Percentiles rank a stretch among this genome's conserved stretches.
Evolutionary conservation across 2,329 filamentous ascomycete species (phyloP).

Genomic region (Phialocephala subalpina): DNA sequence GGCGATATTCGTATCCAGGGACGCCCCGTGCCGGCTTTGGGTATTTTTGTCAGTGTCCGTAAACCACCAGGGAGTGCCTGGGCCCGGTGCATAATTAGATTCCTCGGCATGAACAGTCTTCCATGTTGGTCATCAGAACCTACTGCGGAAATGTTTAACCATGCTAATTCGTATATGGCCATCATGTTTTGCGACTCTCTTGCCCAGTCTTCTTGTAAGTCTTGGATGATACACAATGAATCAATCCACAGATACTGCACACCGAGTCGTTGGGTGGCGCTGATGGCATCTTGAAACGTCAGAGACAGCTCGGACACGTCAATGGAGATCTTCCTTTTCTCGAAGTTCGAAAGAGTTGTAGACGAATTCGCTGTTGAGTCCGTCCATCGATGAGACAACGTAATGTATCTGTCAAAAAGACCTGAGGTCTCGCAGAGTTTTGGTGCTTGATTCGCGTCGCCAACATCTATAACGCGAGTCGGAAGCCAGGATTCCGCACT

Average conservation of each 20-base stretch:
- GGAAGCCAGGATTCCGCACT: slow-evolving; percentile 1
- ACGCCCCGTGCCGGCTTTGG: background rate
- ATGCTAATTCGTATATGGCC: background rate
- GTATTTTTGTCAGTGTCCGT: background rate
- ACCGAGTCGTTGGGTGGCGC: background rate
- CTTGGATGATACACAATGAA: slow-evolving; percentile 13
- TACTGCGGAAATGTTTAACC: background rate
- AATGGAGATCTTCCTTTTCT: background rate
- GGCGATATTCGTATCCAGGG: background rate
- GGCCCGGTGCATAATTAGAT: background rate
- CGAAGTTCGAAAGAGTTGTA: background rate
- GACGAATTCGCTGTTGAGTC: background rate
- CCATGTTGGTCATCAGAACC: background rate
- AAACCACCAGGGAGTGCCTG: background rate
- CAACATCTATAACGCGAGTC: background rate
- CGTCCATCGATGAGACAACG: slow-evolving; percentile 4
- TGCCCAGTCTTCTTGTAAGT: slow-evolving; percentile 1
- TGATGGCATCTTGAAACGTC: slow-evolving; percentile 16
- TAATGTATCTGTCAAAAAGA: slow-evolving; percentile 5
- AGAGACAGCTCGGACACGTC: background rate
- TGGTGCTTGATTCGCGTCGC: background rate
- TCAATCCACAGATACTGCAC: slow-evolving; percentile 12
- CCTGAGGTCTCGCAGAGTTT: background rate
- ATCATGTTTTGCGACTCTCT: slow-evolving; percentile 1
- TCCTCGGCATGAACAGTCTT: background rate